Percentiles rank a stretch among this genome's conserved stretches.
These are phyloP conservation scores for Seminavis robusta DNA, from an alignment of 108 stramenopile species.

Conservation along the genomic window DNA sequence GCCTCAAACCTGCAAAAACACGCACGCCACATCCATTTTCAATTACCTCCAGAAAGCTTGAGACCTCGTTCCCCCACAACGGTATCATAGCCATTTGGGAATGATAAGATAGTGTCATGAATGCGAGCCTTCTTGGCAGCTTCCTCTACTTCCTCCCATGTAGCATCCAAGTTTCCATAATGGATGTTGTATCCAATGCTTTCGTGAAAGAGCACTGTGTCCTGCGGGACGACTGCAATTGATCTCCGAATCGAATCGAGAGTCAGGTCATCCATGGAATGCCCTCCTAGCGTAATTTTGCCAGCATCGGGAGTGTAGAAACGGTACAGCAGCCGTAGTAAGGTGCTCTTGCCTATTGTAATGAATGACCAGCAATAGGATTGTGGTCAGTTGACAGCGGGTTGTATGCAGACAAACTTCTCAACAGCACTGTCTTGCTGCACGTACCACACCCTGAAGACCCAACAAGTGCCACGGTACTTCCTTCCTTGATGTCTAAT, in stretches of 20 bases:
- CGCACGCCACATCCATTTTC: too few species aligned
- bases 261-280: conserved; percentile 63
- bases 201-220: conserved; percentile 94
- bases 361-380: too few species aligned
- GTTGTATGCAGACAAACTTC: too few species aligned
- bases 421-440: too few species aligned
- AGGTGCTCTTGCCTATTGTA: conserved; percentile 87
- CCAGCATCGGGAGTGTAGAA: conserved; percentile 78
- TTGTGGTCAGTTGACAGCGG: too few species aligned
- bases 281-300: conserved; percentile 74
- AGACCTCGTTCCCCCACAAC: conserved; percentile 97
- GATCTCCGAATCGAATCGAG: conserved; percentile 63
- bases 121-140: conserved; percentile 76
- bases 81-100: conserved; percentile 93
- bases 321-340: conserved; percentile 83
- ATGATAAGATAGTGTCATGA: conserved; percentile 70
- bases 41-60: conserved; percentile 92
- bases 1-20: too few species aligned
- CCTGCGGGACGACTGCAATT: conserved; percentile 96
- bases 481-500: conserved; percentile 70
- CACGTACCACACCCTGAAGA: conserved; percentile 90
- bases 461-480: conserved; percentile 93
- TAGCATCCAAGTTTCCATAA: conserved; percentile 76
- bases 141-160: conserved; percentile 74
- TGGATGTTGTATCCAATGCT: conserved; percentile 90